These are phyloP conservation scores for Termitomyces bulborhizus DNA, from an alignment of 768 basidiomycete species.

Conservation along the genomic window DNA sequence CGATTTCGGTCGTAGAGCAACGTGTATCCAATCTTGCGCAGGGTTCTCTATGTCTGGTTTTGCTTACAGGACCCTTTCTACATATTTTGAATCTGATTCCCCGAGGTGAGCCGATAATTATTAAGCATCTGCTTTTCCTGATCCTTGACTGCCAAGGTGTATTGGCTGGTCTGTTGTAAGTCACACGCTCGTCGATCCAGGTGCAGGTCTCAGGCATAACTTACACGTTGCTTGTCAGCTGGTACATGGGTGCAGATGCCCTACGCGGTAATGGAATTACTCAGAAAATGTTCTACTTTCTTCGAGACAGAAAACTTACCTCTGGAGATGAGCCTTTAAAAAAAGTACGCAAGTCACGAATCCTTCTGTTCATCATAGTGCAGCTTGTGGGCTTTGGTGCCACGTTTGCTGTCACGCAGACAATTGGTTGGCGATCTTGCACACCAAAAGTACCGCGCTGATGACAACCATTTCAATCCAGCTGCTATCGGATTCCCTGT, in stretches of 20 bases:
- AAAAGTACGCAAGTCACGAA: constrained; percentile 66
- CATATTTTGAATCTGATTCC: constrained; percentile 78
- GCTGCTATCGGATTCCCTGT: constrained; percentile 91
- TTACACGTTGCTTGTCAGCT: constrained; percentile 33
- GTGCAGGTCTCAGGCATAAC: neutral
- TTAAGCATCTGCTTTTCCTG: constrained; percentile 5
- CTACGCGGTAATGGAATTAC: constrained; percentile 81
- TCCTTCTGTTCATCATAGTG: constrained; percentile 64
- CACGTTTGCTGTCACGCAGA: constrained; percentile 89
- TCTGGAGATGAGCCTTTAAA: constrained; percentile 63
- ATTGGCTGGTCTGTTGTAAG: constrained; percentile 82
- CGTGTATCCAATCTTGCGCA: constrained; percentile 89
- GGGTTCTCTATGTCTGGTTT: constrained; percentile 70
- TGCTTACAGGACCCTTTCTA: constrained; percentile 78
- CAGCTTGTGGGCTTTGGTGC: constrained; percentile 83
- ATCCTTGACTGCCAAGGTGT: constrained; percentile 37
- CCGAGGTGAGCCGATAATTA: constrained; percentile 32
- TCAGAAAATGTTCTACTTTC: constrained; percentile 69
- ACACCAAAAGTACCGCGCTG: constrained; percentile 15
- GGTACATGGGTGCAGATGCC: constrained; percentile 90
- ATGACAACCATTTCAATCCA: constrained; percentile 19
- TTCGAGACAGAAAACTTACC: constrained; percentile 64
- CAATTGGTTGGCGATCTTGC: constrained; percentile 50
- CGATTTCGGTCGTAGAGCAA: constrained; percentile 82
- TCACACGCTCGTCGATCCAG: constrained; percentile 5